phyloP scores from a whole-genome alignment of 352 stramenopile genomes.

The Phytophthora tubulina region DNA sequence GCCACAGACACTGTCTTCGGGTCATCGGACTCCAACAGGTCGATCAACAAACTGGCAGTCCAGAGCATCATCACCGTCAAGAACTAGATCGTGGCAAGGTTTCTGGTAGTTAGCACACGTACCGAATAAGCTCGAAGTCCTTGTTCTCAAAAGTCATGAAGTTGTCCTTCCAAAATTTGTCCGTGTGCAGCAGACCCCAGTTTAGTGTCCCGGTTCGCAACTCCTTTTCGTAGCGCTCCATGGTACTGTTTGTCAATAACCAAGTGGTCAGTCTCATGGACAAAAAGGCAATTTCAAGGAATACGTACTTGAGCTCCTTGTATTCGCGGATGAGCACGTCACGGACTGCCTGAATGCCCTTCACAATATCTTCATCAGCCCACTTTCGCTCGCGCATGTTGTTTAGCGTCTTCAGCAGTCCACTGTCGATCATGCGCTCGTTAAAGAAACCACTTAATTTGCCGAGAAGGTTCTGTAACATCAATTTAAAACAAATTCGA shows the following conservation, averaged over 20 bases:
- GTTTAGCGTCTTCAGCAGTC: conserved; percentile 95
- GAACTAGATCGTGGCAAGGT: neutral
- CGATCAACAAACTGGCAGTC: conserved; percentile 90
- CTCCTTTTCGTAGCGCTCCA: conserved; percentile 97
- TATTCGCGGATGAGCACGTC: conserved; percentile 89
- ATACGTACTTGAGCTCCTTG: conserved; percentile 88
- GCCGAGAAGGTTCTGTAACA: conserved; percentile 75
- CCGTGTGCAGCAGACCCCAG: conserved; percentile 97
- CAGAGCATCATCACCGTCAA: conserved; percentile 5
- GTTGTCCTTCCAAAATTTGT: conserved; percentile 99
- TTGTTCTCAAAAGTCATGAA: conserved; percentile 97
- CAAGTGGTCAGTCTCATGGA: neutral
- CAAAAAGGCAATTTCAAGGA: neutral
- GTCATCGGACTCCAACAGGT: conserved; percentile 93
- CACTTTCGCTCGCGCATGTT: conserved; percentile 96
- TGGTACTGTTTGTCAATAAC: conserved; percentile 72
- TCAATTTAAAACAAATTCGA: neutral
- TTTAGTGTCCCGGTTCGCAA: conserved; percentile 94
- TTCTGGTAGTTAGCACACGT: conserved; percentile 19
- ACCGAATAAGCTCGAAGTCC: conserved; percentile 95
- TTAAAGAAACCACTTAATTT: conserved; percentile 88
- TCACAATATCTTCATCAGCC: conserved; percentile 95
- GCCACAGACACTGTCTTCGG: conserved; percentile 95
- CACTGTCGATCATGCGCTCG: conserved; percentile 97
- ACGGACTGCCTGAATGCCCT: conserved; percentile 79